Base-by-base conservation (phyloP, 192 early-diverging fungal species). In the Coemansia pectinata region DNA sequence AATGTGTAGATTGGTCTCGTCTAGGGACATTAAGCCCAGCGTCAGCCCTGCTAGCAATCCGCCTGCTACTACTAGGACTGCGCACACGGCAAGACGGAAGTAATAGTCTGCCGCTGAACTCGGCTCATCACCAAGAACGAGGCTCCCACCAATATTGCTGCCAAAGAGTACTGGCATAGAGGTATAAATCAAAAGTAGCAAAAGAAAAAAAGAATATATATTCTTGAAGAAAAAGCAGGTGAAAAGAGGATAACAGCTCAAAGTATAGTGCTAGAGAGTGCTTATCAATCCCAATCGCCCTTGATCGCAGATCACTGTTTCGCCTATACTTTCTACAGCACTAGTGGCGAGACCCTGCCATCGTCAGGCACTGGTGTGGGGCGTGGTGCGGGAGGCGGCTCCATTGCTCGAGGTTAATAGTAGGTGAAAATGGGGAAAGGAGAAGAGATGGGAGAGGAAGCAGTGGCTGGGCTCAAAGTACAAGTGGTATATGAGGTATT, bases 1-100 rank as follows among this genome's bases (percentile, higher is more conserved):
- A 55, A 98, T 95, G 36, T 90, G 76, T 40, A 92, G 69, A 64
- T 92, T 92, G 19, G 86, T 90, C 66, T 91, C 89, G 70, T 99
- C 97, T 52, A 95, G 75, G 21, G 89, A 91, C 90, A 93, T 92
- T 65, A 91, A 74, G 0, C 90, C 89, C 40, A 91, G 85, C 8
- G 90, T 90, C 21, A 89, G 70, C 1, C 88, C 94, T 7, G 93
- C 92, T 76, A 93, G 86, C 53, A 94, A 76, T 2, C 92, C 93
- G 50, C 93, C 93, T 9, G 89, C 57, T 19, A 94, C 70, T 10
- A 94, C 92, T 12, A 95, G 78, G 10, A 85, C 67, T 8, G 85
- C 63, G 52, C 91, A 89, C 9, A 82, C 55, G 8, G 63, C 66
- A 41, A 91, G 60, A 53, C 78, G 79, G 14, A 87, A 15, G 63